These are phyloP conservation scores for Filosporella fistucella DNA, from an alignment of 495 filamentous ascomycete species.

Conservation along the genomic window DNA sequence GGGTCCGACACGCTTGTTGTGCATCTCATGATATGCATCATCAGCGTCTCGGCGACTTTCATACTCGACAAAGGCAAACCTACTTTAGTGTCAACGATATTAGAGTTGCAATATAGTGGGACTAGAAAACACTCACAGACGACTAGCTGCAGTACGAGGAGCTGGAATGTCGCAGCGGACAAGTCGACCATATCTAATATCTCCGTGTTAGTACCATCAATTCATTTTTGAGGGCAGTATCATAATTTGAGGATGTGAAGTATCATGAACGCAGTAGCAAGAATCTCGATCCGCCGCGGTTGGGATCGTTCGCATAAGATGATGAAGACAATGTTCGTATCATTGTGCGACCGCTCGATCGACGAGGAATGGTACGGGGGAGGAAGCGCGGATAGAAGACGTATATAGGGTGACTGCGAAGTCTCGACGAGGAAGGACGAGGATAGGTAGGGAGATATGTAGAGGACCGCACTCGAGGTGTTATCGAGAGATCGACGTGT, in stretches of 20 bases:
- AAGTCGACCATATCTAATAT: constrained; percentile 89
- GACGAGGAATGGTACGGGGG: too few relatives aligned
- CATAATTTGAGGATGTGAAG: too few relatives aligned
- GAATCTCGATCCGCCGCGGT: constrained; percentile 20
- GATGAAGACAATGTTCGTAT: constrained; percentile 33
- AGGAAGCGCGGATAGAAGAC: constrained; percentile 27
- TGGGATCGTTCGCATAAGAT: constrained; percentile 20
- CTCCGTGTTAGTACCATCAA: too few relatives aligned
- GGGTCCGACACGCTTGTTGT: constrained; percentile 95
- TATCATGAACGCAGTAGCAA: too few relatives aligned
- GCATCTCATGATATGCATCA: constrained; percentile 99
- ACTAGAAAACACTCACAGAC: constrained; percentile 68
- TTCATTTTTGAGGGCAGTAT: too few relatives aligned
- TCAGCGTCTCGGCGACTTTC: constrained; percentile 98
- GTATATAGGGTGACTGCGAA: constrained; percentile 24
- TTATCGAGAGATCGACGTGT: constrained; percentile 39
- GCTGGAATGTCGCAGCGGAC: constrained; percentile 99
- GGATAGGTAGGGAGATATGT: constrained; percentile 21
- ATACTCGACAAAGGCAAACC: constrained; percentile 99
- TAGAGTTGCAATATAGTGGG: constrained; percentile 19
- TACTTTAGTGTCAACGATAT: constrained; percentile 38
- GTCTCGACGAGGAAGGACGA: constrained; percentile 35
- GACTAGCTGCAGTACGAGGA: constrained; percentile 83
- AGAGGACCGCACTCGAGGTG: constrained; percentile 32
- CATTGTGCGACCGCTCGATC: constrained; percentile 54